phyloP scores from a whole-genome alignment of 352 stramenopile species.

The Pythium sp. region DNA sequence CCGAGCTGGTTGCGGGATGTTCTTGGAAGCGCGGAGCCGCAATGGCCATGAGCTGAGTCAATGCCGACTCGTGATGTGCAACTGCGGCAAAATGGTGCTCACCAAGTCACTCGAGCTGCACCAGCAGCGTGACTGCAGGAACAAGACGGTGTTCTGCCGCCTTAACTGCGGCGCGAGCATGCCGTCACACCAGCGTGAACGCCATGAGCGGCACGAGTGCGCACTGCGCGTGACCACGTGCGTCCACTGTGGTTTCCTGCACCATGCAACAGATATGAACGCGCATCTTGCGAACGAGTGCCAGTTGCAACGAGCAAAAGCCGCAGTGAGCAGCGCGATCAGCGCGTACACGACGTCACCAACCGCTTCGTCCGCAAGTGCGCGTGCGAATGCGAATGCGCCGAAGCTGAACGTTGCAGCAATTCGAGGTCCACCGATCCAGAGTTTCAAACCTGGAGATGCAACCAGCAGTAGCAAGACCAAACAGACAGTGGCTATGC shows the following conservation, averaged over 20 bases:
- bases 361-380: not conserved
- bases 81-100: slow-evolving; percentile 64
- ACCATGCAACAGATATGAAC: slow-evolving; percentile 42
- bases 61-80: slow-evolving; percentile 60
- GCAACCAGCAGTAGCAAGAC: not conserved
- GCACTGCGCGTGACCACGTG: slow-evolving; percentile 35
- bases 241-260: slow-evolving; percentile 30
- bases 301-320: slow-evolving; percentile 27
- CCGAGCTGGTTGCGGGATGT: slow-evolving; percentile 45
- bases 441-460: not conserved
- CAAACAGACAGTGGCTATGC: slow-evolving; percentile 3
- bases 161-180: slow-evolving; percentile 35
- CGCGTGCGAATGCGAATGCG: not conserved
- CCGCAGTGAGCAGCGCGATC: slow-evolving; percentile 25
- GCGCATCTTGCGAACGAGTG: slow-evolving; percentile 42
- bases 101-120: slow-evolving; percentile 51
- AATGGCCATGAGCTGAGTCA: slow-evolving; percentile 69
- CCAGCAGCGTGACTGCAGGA: slow-evolving; percentile 47
- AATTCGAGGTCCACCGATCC: slow-evolving; percentile 28
- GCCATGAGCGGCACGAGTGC: slow-evolving; percentile 59
- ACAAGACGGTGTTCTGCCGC: slow-evolving; percentile 39
- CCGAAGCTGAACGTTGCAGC: slow-evolving; percentile 21
- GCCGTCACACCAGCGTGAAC: slow-evolving; percentile 32
- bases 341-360: slow-evolving; percentile 19
- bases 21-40: slow-evolving; percentile 46